Base-by-base conservation (phyloP, 2,329 filamentous ascomycete genomes). In the Hypoxylon sp. region DNA sequence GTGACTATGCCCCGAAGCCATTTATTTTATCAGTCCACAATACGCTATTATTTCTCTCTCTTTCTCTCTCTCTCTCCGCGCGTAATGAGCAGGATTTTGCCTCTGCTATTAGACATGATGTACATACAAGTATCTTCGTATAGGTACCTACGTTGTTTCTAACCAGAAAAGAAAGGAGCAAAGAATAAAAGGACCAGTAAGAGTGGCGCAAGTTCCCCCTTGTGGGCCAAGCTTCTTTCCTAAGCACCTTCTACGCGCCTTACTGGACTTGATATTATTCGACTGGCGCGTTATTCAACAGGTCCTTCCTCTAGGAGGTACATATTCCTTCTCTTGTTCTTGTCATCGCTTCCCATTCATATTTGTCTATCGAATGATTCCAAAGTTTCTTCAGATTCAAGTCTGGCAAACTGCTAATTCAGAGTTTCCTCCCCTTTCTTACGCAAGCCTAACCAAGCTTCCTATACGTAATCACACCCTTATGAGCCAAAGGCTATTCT, bases 51-150 rank as follows among this genome's bases (percentile, higher is more conserved):
- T 37, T 14, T 3, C 14, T n/a, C 35, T 37, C 13, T 37, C 14
- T n/a, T 13, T 37, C 13, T 37, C 14, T 14, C 13, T 37, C 19
- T 22, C 19, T 22, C 19, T 22, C 14, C 3, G 6, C 13, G 5
- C 5, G 14, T 4, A n/a, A n/a, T n/a, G 8, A 31, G 8, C 5
- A 31, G 6, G 29, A 31, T 31, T 31, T 31, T 31, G 1, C 13
- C 35, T 37, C 14, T 37, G 4, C 14, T 5, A n/a, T 14, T n/a
- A 14, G 35, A n/a, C n/a, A 42, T 6, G 39, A n/a, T 14, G 39
- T 19, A 42, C n/a, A 19, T 42, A n/a, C 19, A 42, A n/a, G 39
- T 42, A 42, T n/a, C 39, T 42, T 42, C n/a, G 39, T 42, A 42
- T 9, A 42, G 39, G 39, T 42, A 42, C 39, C 35, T 37, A 14